These are phyloP conservation scores for Cercophora newfieldiana DNA, from an alignment of 495 filamentous ascomycete species.

Conservation along the genomic window DNA sequence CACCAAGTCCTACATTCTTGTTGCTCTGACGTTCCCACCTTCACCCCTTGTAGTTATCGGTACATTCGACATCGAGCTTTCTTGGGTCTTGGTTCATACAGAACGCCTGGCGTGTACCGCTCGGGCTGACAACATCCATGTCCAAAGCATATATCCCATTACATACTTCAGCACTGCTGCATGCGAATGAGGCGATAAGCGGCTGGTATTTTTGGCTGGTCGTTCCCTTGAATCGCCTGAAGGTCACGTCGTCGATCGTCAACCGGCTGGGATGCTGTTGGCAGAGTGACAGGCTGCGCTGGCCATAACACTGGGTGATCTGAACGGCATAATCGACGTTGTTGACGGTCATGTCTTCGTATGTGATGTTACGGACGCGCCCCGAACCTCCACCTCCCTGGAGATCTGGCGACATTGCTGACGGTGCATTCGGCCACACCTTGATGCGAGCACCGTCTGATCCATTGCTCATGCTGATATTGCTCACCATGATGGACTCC, in stretches of 20 bases:
- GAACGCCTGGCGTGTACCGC: conserved; percentile 48
- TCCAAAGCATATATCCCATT: conserved; percentile 51
- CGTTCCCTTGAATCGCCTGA: conserved; percentile 24
- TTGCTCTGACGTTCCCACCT: conserved; percentile 17
- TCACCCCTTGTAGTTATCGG: conserved; percentile 29
- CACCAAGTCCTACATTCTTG: too few relatives aligned
- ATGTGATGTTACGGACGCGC: conserved; percentile 55
- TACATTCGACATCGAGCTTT: conserved; percentile 48
- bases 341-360: conserved; percentile 54
- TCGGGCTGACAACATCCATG: conserved; percentile 55
- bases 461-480: conserved; percentile 66
- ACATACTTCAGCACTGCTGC: conserved; percentile 55
- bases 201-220: conserved; percentile 25
- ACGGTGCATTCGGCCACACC: conserved; percentile 36
- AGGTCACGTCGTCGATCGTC: conserved; percentile 26
- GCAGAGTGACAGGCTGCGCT: conserved; percentile 61
- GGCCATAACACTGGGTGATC: conserved; percentile 66
- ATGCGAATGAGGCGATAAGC: conserved; percentile 41
- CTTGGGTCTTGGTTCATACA: conserved; percentile 55
- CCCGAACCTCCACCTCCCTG: conserved; percentile 39
- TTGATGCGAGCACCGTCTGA: conserved; percentile 69
- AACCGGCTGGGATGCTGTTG: conserved; percentile 48
- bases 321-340: conserved; percentile 63
- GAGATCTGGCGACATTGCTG: conserved; percentile 28
- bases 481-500: conserved; percentile 63